Evolutionary conservation across 169 alveolate genomes (phyloP), one percentile per base, ranked within the genome.

Genomic region (Theileria parva): DNA sequence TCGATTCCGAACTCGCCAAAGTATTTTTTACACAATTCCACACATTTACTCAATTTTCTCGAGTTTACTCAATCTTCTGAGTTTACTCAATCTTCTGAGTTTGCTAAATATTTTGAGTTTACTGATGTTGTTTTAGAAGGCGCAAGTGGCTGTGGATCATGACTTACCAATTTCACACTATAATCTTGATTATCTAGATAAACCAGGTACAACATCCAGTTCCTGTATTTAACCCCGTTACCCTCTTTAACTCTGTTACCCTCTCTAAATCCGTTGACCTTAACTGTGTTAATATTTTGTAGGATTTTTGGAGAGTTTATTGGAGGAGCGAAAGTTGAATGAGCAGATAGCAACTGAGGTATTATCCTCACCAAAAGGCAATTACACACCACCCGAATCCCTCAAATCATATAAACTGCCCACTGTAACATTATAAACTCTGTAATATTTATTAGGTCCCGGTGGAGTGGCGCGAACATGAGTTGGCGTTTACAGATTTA

Each of bases 61-160:
- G 30, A 55, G 30, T 55, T 25, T 23, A 23, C 5, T 55, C 5
- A 55, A n/a, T n/a, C n/a, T n/a, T n/a, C n/a, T n/a, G n/a, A n/a
- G n/a, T n/a, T n/a, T n/a, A n/a, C n/a, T n/a, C n/a, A n/a, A n/a
- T n/a, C n/a, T n/a, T n/a, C n/a, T n/a, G n/a, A n/a, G n/a, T n/a
- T n/a, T n/a, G n/a, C n/a, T n/a, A n/a, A n/a, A n/a, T n/a, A n/a
- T n/a, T n/a, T n/a, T n/a, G n/a, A n/a, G n/a, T n/a, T n/a, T n/a
- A n/a, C n/a, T n/a, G n/a, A n/a, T 65, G 65, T 6, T n/a, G 23
- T 21, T 75, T 2, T 70, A 83, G 91, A 77, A 88, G 39, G 95
- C 95, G 15, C 95, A 91, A 80, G 92, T 91, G 44, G 95, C 95
- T 30, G 91, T 91, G 32, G 93, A 91, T 65, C 88, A 91, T 81